These are phyloP conservation scores for Globisporangium acanthophoron DNA, from an alignment of 352 stramenopile genomes.

Conservation along the genomic window DNA sequence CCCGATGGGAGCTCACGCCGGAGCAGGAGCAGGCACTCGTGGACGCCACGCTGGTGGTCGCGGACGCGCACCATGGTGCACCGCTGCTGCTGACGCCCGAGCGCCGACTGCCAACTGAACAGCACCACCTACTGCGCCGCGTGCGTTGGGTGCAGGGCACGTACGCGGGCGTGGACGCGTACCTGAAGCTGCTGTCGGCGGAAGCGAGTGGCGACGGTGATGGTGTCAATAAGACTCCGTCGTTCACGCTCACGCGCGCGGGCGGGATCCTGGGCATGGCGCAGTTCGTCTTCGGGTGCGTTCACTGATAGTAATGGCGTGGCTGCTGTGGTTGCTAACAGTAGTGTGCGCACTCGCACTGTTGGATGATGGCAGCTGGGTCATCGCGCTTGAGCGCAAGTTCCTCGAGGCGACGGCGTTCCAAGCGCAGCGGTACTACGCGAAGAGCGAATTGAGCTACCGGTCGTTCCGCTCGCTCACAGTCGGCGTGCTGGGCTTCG, in stretches of 20 bases:
- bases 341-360: too few species aligned
- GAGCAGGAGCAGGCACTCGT: constrained; percentile 34
- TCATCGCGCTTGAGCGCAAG: constrained; percentile 57
- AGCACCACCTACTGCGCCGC: constrained; percentile 30
- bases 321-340: too few species aligned
- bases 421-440: constrained; percentile 27
- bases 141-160: constrained; percentile 59
- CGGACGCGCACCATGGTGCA: constrained; percentile 46
- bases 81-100: constrained; percentile 29
- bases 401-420: constrained; percentile 40
- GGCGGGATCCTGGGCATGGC: constrained; percentile 64
- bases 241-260: constrained; percentile 49
- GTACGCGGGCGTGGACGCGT: constrained; percentile 55
- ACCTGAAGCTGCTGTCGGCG: constrained; percentile 23
- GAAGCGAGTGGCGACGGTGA: too few species aligned
- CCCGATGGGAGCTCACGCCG: too few species aligned
- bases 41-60: constrained; percentile 37
- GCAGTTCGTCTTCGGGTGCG: constrained; percentile 59
- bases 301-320: too few species aligned
- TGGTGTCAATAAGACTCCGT: too few species aligned
- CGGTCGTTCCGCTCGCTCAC: constrained; percentile 43
- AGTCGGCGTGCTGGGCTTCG: constrained; percentile 48
- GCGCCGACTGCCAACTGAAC: constrained; percentile 13
- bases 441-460: too few species aligned
- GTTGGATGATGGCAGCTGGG: too few species aligned